A percentile compares a stretch with the other conserved stretches of the same genome.
These are phyloP conservation scores for Amaranthus cruentus DNA, from an alignment of 148 eudicot genomes.

Conservation along the genomic window DNA sequence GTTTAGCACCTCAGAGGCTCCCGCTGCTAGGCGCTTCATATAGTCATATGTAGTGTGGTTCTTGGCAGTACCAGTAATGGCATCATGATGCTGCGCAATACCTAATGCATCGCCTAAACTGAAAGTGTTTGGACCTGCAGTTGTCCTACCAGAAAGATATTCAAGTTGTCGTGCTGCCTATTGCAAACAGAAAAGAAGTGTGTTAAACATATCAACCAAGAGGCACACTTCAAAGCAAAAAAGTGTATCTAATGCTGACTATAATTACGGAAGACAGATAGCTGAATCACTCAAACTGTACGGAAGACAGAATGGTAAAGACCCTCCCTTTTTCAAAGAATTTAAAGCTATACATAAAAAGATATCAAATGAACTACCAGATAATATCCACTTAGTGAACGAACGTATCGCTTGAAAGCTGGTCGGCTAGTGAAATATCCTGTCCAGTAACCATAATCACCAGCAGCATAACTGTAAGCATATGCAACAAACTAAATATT, in stretches of 20 bases:
- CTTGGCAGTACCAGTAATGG: conserved; percentile 75
- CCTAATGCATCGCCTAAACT: conserved; percentile 85
- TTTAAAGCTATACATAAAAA: not conserved
- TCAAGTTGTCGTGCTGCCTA: conserved; percentile 94
- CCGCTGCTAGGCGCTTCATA: conserved; percentile 63
- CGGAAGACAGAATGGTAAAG: not conserved
- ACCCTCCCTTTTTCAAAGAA: not conserved
- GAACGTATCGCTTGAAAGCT: conserved; percentile 68
- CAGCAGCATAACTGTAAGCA: conserved; percentile 66
- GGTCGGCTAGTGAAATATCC: conserved; percentile 94
- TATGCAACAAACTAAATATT: not conserved
- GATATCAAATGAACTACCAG: conserved; percentile 38
- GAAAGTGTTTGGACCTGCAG: conserved; percentile 46
- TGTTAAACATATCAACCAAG: conserved; percentile 1
- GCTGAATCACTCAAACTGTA: not conserved
- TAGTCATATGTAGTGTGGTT: conserved; percentile 81
- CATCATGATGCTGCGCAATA: conserved; percentile 87
- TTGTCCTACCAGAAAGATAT: conserved; percentile 51
- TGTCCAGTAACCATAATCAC: conserved; percentile 69
- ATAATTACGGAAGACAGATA: too few relatives aligned
- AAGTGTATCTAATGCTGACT: not conserved
- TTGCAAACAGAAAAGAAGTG: conserved; percentile 6
- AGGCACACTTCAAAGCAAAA: not conserved
- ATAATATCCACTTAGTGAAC: conserved; percentile 80
- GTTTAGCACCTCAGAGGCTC: conserved; percentile 62